phyloP scores from a whole-genome alignment of 257 asterid species.

The Ajuga chamaepitys region DNA sequence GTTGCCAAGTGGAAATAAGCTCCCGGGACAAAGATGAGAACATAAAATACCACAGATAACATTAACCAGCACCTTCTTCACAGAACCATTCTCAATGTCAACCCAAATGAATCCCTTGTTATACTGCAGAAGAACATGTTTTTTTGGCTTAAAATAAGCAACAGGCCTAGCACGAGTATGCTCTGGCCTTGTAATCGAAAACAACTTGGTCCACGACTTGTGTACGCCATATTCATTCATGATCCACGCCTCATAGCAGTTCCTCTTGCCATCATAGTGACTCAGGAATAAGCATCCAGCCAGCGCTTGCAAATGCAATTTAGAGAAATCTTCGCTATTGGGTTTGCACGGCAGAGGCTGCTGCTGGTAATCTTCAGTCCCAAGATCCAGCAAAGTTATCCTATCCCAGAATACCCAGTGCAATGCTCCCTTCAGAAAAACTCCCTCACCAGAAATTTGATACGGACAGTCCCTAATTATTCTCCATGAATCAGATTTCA shows the following conservation, averaged over 20 bases:
- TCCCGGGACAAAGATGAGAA: neutral
- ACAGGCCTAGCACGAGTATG: neutral
- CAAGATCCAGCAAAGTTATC: neutral
- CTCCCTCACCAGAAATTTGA: neutral
- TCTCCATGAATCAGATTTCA: neutral
- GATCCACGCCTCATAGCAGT: neutral
- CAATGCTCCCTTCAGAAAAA: slow-evolving; percentile 1
- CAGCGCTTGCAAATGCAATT: neutral
- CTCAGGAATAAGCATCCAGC: slow-evolving; percentile 3
- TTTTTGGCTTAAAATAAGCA: neutral
- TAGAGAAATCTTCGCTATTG: neutral
- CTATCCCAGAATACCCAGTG: neutral
- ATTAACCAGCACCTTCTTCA: neutral
- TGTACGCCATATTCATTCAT: slow-evolving; percentile 4
- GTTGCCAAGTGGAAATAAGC: neutral
- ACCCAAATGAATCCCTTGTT: neutral
- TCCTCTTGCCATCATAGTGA: neutral
- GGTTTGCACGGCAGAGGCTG: neutral
- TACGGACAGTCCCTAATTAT: neutral
- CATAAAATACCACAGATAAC: neutral
- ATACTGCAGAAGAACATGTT: neutral
- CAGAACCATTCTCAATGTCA: neutral
- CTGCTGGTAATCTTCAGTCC: neutral
- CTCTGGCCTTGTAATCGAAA: neutral
- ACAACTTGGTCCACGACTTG: slow-evolving; percentile 4